Conservation (phyloP, 2,329 filamentous ascomycete species). For the Colletotrichum noveboracense region DNA sequence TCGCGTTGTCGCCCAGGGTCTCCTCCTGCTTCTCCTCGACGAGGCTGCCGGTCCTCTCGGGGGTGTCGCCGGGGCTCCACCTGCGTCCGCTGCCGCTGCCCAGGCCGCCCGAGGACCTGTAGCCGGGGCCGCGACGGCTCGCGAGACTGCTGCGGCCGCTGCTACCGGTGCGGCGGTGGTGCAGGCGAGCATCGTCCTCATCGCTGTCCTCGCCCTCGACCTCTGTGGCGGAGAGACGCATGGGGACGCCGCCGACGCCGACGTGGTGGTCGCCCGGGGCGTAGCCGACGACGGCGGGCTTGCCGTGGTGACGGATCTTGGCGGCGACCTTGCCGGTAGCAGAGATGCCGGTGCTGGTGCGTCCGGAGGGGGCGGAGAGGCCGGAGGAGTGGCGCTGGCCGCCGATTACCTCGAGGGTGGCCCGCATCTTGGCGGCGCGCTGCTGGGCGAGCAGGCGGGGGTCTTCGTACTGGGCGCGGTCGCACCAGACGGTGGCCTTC, state of each 20-base stretch:
- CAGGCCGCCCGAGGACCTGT: constrained; percentile 56
- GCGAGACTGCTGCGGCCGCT: constrained; percentile 72
- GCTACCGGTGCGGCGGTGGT: constrained; percentile 76
- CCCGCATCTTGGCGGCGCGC: constrained; percentile 84
- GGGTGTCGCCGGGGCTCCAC: constrained; percentile 61
- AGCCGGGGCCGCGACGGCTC: constrained; percentile 52
- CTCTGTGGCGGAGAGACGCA: constrained; percentile 93
- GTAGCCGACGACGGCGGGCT: constrained; percentile 80
- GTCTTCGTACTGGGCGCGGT: constrained; percentile 91
- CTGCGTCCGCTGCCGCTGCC: constrained; percentile 45
- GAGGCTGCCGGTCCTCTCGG: constrained; percentile 59
- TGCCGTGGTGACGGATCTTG: constrained; percentile 89
- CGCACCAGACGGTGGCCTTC: constrained; percentile 98
- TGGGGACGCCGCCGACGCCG: constrained; percentile 79
- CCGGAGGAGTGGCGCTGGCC: constrained; percentile 55
- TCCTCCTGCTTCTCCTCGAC: constrained; percentile 43
- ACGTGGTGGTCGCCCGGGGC: constrained; percentile 78
- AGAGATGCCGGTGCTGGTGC: constrained; percentile 68
- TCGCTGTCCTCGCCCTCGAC: constrained; percentile 88
- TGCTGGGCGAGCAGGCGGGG: constrained; percentile 83
- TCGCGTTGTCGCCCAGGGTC: constrained; percentile 44
- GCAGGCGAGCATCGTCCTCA: constrained; percentile 67
- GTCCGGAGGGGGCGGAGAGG: constrained; percentile 43
- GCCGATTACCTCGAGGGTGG: constrained; percentile 81
- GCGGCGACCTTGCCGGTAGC: constrained; percentile 71